A percentile compares a stretch with the other conserved stretches of the same genome.
These are phyloP conservation scores for Paralagenidium karlingii DNA, from an alignment of 352 stramenopile genomes.

Conservation along the genomic window DNA sequence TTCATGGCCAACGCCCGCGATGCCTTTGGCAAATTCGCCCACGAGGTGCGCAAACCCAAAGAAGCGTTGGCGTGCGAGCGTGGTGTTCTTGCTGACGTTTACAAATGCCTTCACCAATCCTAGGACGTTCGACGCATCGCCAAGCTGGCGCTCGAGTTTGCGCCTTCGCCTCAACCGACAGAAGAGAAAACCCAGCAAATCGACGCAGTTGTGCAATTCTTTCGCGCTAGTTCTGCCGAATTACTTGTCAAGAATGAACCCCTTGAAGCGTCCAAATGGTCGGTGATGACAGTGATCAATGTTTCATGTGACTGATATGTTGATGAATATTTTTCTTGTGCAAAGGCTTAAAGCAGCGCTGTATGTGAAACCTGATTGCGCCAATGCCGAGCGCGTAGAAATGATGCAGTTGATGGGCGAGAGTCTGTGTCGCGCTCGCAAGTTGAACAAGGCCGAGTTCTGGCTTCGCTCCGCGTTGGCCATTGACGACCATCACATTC, in stretches of 20 bases:
- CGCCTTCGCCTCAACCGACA: not conserved
- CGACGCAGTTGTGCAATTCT: too few relatives aligned
- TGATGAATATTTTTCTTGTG: not conserved
- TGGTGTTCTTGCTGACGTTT: not conserved
- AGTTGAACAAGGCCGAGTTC: slow-evolving; percentile 13
- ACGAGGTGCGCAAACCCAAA: slow-evolving; percentile 3
- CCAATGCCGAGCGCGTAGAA: slow-evolving; percentile 1
- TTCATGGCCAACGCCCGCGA: not conserved
- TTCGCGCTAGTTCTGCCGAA: slow-evolving; percentile 2
- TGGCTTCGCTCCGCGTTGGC: slow-evolving; percentile 9
- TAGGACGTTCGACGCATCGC: too few relatives aligned
- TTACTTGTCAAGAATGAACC: slow-evolving; percentile 1
- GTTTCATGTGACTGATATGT: not conserved
- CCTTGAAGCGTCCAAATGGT: not conserved
- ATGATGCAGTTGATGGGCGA: slow-evolving; percentile 10
- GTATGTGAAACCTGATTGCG: slow-evolving; percentile 4
- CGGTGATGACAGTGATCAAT: slow-evolving; percentile 1
- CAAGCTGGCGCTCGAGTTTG: not conserved
- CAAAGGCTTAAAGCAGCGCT: slow-evolving; percentile 11
- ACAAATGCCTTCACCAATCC: too few relatives aligned
- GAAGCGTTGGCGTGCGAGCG: not conserved
- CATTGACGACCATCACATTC: slow-evolving; percentile 5
- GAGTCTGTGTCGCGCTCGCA: slow-evolving; percentile 3
- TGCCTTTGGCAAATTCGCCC: slow-evolving; percentile 4
- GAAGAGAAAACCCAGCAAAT: too few relatives aligned